Percentiles rank a stretch among this genome's conserved stretches.
phyloP scores from a whole-genome alignment of 306 rosid species.

The Cucumis melo region DNA sequence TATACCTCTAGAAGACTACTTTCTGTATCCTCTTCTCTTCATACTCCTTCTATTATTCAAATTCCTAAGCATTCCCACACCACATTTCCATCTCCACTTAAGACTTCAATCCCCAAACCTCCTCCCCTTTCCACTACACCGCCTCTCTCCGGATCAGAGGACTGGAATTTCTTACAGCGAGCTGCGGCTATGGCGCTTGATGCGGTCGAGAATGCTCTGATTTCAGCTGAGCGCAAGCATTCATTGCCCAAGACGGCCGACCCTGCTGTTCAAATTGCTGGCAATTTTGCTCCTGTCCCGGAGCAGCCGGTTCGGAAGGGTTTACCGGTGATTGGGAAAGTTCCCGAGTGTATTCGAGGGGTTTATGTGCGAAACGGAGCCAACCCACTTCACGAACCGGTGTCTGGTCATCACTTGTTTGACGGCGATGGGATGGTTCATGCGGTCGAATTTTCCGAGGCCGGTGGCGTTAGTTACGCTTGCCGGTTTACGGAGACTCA shows the following conservation, averaged over 20 bases:
- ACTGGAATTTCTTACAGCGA: conserved; percentile 44
- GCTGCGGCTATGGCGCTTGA: conserved; percentile 51
- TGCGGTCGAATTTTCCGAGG: conserved; percentile 44
- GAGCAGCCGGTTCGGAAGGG: conserved; percentile 34
- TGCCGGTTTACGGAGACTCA: conserved; percentile 81
- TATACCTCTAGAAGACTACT: conserved; percentile 2
- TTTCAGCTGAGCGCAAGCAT: conserved; percentile 32
- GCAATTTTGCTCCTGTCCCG: conserved; percentile 84
- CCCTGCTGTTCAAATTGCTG: conserved; percentile 82
- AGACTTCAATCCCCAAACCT: neutral
- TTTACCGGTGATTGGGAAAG: conserved; percentile 38
- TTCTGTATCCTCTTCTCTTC: conserved; percentile 29
- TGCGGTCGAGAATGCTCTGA: conserved; percentile 39
- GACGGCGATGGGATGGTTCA: conserved; percentile 99
- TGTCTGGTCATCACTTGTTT: conserved; percentile 87
- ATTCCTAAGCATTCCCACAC: conserved; percentile 31
- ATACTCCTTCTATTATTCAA: conserved; percentile 32
- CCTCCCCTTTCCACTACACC: neutral
- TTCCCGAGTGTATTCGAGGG: conserved; percentile 70
- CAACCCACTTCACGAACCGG: conserved; percentile 68
- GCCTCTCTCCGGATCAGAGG: conserved; percentile 5
- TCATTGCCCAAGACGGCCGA: conserved; percentile 84
- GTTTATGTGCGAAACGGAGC: conserved; percentile 90
- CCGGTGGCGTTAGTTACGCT: conserved; percentile 42
- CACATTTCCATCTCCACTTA: neutral